Base-by-base conservation (phyloP, 2,329 filamentous ascomycete genomes). In the Fonsecaea nubica region DNA sequence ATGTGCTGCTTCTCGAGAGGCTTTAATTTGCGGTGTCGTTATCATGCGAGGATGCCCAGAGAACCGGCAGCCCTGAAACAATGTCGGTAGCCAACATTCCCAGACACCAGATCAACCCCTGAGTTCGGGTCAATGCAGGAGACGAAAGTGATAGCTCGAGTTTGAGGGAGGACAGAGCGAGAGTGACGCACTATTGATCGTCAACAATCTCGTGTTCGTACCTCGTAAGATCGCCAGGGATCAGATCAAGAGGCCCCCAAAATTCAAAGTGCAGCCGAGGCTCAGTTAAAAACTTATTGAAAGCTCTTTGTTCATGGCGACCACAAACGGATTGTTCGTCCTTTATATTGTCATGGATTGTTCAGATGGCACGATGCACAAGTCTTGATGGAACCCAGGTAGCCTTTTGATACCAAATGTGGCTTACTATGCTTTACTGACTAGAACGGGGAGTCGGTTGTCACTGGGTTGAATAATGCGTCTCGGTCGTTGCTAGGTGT, bases 1-100 rank as follows among this genome's bases (percentile, higher is more conserved):
- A 55, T 64, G 55, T 64, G 62, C 62, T 33, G 5, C 21, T 52
- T 30, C 57, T 32, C 9, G 15, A 33, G 40, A 25, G 32, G 21
- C 30, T 58, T 18, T 57, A 3, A 63, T 54, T 63, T 58, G 61
- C 53, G 52, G 40, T 30, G 15, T n/a, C 15, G 30, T 63, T 63
- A 58, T 63, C 54, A 40, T 13, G 21, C 13, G 6, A 53, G 8
- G 58, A 15, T 40, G n/a, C 42, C 42, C 7, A 9, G 5, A 48
- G 1, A 48, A 12, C 21, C n/a, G 21, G 9, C 21, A 7, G 4
- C 21, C 10, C 45, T 50, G 45, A 50, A 50, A 50, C 45, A 50
- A 50, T 50, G 45, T 50, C 18, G 9, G 12, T 21, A 50, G 45
- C 45, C 45, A 50, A 21, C 45, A 18, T 13, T 25, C 3, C 12